Conservation (phyloP, 2,329 filamentous ascomycete genomes). For the Monosporascus sp. region DNA sequence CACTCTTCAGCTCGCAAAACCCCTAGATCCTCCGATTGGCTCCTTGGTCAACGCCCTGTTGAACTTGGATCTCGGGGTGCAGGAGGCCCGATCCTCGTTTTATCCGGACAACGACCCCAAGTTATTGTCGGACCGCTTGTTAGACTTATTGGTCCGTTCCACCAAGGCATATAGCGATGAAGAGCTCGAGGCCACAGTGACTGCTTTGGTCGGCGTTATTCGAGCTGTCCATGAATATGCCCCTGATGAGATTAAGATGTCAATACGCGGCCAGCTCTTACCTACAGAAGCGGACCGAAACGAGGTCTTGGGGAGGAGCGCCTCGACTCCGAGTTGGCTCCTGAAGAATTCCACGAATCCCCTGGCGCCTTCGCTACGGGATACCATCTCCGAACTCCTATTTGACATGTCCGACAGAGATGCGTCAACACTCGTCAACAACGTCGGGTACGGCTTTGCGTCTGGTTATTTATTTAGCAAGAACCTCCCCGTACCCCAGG, state of each 20-base stretch:
- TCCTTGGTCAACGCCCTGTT: slow-evolving; percentile 75
- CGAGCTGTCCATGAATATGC: slow-evolving; percentile 66
- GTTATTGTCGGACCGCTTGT: slow-evolving; percentile 57
- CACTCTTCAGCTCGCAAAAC: slow-evolving; percentile 53
- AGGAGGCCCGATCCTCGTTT: slow-evolving; percentile 48
- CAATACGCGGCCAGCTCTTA: slow-evolving; percentile 64
- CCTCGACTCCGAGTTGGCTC: slow-evolving; percentile 69
- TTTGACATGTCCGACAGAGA: slow-evolving; percentile 85
- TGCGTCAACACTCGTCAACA: slow-evolving; percentile 73
- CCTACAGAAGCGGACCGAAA: slow-evolving; percentile 73
- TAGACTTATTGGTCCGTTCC: slow-evolving; percentile 64
- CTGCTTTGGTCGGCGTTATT: slow-evolving; percentile 70
- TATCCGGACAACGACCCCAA: slow-evolving; percentile 62
- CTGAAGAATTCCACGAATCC: slow-evolving; percentile 74
- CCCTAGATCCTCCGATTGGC: slow-evolving; percentile 67
- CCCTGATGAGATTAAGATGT: slow-evolving; percentile 53
- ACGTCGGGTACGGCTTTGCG: slow-evolving; percentile 92
- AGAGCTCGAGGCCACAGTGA: slow-evolving; percentile 67
- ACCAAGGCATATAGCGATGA: slow-evolving; percentile 57
- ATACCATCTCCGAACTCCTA: slow-evolving; percentile 70
- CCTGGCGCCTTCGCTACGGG: slow-evolving; percentile 63
- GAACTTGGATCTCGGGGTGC: slow-evolving; percentile 64
- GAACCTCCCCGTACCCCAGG: slow-evolving; percentile 70
- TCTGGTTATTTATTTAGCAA: slow-evolving; percentile 85
- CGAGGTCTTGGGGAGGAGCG: slow-evolving; percentile 69